phyloP scores from a whole-genome alignment of 2,329 filamentous ascomycete genomes.

The Diaporthe ilicicola region DNA sequence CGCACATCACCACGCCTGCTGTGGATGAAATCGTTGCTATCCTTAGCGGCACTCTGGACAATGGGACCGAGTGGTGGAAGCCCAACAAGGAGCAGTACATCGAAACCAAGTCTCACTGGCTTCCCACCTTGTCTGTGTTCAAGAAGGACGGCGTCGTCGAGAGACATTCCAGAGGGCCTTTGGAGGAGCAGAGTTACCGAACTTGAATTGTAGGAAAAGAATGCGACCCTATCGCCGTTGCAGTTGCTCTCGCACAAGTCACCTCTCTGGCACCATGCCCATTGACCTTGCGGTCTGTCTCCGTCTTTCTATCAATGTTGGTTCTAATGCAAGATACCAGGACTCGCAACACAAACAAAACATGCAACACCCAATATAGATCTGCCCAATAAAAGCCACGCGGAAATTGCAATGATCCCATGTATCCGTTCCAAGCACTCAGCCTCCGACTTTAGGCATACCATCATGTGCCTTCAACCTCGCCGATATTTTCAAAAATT shows the following conservation, averaged over 20 bases:
- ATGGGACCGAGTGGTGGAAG: slow-evolving; percentile 19
- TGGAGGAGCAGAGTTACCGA: slow-evolving; percentile 9
- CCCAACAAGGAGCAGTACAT: slow-evolving; percentile 28
- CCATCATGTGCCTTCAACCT: too few species aligned
- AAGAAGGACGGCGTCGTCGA: slow-evolving; percentile 22
- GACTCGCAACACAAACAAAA: not conserved
- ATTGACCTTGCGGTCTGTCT: slow-evolving; percentile 15
- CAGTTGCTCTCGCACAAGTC: not conserved
- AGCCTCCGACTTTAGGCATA: not conserved
- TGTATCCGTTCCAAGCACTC: not conserved
- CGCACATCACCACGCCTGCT: slow-evolving; percentile 20
- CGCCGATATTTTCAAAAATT: not conserved
- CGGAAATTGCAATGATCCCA: not conserved
- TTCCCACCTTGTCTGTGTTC: slow-evolving; percentile 9
- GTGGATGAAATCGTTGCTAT: slow-evolving; percentile 12
- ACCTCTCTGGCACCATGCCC: not conserved
- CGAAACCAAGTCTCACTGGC: slow-evolving; percentile 29
- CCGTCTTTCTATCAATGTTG: slow-evolving; percentile 3
- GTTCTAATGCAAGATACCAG: slow-evolving; percentile 1
- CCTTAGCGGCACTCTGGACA: slow-evolving; percentile 22
- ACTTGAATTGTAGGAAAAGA: not conserved
- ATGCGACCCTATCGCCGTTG: not conserved
- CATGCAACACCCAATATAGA: not conserved
- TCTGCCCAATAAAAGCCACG: not conserved
- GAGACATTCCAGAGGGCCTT: slow-evolving; percentile 9